Percentiles rank a stretch among this genome's conserved stretches.
Conservation (phyloP, 768 basidiomycete species). For the Tylopilus sp. region DNA sequence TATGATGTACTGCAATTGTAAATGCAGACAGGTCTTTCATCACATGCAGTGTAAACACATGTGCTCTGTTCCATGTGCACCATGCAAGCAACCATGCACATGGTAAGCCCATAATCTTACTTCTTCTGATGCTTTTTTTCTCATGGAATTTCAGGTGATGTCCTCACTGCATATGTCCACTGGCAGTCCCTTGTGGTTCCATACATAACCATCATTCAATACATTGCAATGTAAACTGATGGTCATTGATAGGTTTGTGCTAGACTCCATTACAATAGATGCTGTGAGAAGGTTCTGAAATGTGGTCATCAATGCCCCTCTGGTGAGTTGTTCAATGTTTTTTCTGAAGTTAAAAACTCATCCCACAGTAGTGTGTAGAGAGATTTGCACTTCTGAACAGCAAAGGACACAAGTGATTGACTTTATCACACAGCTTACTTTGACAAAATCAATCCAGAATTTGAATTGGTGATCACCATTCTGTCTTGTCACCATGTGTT, state of each 20-base stretch:
- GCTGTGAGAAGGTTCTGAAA: constrained; percentile 43
- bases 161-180: constrained; percentile 51
- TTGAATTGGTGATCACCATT: constrained; percentile 52
- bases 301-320: constrained; percentile 72
- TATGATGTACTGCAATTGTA: constrained; percentile 40
- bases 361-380: constrained; percentile 55
- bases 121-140: not conserved
- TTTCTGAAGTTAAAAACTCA: not conserved
- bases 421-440: constrained; percentile 48
- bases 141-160: constrained; percentile 43
- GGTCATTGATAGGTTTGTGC: constrained; percentile 53
- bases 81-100: constrained; percentile 59
- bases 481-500: constrained; percentile 61
- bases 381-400: constrained; percentile 48
- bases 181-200: constrained; percentile 66
- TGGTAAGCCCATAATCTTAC: constrained; percentile 37
- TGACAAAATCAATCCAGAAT: constrained; percentile 47
- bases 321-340: constrained; percentile 35
- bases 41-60: constrained; percentile 47
- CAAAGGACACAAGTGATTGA: constrained; percentile 51
- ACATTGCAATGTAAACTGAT: not conserved
- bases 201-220: constrained; percentile 39
- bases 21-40: constrained; percentile 52
- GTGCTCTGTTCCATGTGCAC: constrained; percentile 56
- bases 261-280: constrained; percentile 58